Base-by-base conservation (phyloP, 257 asterid species). In the Pogostemon cablin region DNA sequence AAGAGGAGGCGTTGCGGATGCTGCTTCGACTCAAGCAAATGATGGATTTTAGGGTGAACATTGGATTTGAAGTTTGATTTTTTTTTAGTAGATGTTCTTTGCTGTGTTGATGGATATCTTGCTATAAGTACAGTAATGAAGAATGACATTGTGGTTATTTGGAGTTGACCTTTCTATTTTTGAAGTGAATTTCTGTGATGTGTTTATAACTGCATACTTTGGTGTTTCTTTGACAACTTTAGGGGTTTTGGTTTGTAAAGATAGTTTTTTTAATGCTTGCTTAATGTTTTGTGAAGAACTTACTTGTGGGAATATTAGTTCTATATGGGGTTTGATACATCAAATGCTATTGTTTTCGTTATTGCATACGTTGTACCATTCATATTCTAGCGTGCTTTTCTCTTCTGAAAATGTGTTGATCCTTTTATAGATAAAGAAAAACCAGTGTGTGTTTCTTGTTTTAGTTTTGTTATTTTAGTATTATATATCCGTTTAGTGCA, bases 41-140 rank as follows among this genome's bases (percentile, higher is more conserved):
- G 90, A 86, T 88, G 97, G 96, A 85, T 78, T 65, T 80, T 65
- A 85, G 80, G 97, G 97, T 90, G 73, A 80, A 71, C 5, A 10
- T 48, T 72, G 59, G 39, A 11, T 43, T 75, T 48, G 9, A 40
- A 56, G 47, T 46, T 65, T 62, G 47, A 64, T 20, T 55, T 9
- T 20, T 55, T 9, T 41, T 74, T 43, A 34, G 57, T 60, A 1
- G 39, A 4, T 3, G 69, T 75, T 63, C 42, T 35, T 34, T 72
- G 68, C 48, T 70, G 9, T 64, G 9, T 64, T 76, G 48, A 66
- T 74, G 53, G 49, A 72, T 43, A 67, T 72, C 50, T 60, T 42
- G 41, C 35, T 43, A 20, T 32, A 4, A 8, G 49, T 52, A 56
- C 25, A 15, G 0, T 25, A 7, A 46, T 17, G 1, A 11, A 57